Evolutionary conservation across 306 rosid species (phyloP), one percentile per base, ranked within the genome.

Genomic region (Trichosanthes cucumerina): DNA sequence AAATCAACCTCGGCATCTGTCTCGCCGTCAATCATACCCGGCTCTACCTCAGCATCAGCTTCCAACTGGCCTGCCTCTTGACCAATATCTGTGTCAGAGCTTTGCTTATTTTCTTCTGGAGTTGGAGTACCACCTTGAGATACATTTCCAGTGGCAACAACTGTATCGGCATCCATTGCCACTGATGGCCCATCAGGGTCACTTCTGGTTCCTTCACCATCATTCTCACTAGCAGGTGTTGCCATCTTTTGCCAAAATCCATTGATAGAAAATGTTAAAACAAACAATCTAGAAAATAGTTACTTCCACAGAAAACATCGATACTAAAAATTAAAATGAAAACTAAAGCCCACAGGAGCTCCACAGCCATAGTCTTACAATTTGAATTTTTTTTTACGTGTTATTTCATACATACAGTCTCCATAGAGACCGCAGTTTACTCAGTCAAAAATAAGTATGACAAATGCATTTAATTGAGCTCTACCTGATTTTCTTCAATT

Each of bases 41-140:
- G 82, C 82, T 91, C 98, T 12, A 82, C 97, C 84, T 92, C 97
- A 5, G 89, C 88, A 76, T 92, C 98, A 12, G 89, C 86, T 78
- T 92, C 98, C 87, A 90, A 82, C 78, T 92, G 98, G 18, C 97
- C 93, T 10, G 93, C 87, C 85, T 94, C 98, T 80, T 79, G 98
- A 74, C 87, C 95, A 19, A 46, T 85, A 65, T 95, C 98, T 12
- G 92, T 86, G 72, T 92, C 98, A 0, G 97, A 71, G 87, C 92
- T 80, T 81, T 85, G 90, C 82, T 95, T 95, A 84, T 91, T 96
- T 62, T 84, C 87, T 77, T 95, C 99, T 56, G 93, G 93, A 0
- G 91, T 87, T 36, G 86, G 80, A 75, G 91, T 83, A 70, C 87
- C 91, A 50, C 86, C 97, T 80, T 88, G 97, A 50, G 90, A 87